These are phyloP conservation scores for Pyricularia grisea DNA, from an alignment of 2,329 filamentous ascomycete genomes.

Conservation along the genomic window DNA sequence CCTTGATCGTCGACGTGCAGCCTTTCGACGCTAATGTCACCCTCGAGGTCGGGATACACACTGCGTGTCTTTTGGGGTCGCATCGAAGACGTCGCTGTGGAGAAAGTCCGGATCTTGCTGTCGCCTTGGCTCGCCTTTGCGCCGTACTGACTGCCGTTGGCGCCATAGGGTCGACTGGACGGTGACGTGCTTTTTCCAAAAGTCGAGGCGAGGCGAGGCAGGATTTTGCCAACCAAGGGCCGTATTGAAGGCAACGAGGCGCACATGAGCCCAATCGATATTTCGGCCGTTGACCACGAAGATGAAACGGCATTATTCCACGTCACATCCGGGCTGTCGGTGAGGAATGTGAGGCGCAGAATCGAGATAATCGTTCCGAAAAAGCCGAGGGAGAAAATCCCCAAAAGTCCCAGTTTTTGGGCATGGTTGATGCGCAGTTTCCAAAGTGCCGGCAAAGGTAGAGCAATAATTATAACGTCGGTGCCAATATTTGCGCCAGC, in stretches of 20 bases:
- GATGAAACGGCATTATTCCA: not conserved
- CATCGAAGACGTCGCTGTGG: not conserved
- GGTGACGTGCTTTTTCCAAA: not conserved
- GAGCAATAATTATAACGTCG: not conserved
- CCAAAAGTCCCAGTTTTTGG: not conserved
- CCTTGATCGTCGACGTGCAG: not conserved
- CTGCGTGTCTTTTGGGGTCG: not conserved
- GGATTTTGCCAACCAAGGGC: not conserved
- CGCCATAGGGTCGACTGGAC: too few species aligned
- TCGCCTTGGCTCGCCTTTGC: not conserved
- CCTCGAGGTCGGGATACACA: not conserved
- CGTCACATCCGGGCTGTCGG: not conserved
- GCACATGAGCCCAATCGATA: not conserved
- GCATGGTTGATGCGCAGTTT: not conserved
- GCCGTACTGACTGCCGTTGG: too few species aligned
- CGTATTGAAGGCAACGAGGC: not conserved
- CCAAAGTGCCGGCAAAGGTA: not conserved
- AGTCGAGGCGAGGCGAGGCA: not conserved
- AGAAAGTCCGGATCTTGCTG: not conserved
- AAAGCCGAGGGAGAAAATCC: not conserved
- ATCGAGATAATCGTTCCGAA: not conserved
- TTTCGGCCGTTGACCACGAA: not conserved
- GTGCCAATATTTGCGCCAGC: not conserved
- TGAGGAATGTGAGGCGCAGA: not conserved
- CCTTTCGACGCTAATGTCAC: not conserved